These are phyloP conservation scores for Microcyclospora pomicola DNA, from an alignment of 2,329 filamentous ascomycete genomes.

Conservation along the genomic window DNA sequence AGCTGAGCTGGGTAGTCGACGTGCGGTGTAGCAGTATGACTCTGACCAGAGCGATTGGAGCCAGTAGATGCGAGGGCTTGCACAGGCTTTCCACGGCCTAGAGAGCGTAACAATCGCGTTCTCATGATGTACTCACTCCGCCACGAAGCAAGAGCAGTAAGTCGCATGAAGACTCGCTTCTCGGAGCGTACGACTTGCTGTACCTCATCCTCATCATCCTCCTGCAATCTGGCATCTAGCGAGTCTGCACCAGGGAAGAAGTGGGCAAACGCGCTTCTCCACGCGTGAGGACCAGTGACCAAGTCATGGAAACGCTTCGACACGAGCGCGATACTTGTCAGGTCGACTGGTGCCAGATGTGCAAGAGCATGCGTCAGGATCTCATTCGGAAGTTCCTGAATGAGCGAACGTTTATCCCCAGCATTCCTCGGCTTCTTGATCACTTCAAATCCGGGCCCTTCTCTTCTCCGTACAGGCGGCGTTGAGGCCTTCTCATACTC, in stretches of 20 bases:
- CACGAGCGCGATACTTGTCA: constrained; percentile 70
- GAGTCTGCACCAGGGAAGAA: constrained; percentile 69
- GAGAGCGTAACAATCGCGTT: constrained; percentile 67
- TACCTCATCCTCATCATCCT: constrained; percentile 33
- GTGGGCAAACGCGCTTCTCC: constrained; percentile 82
- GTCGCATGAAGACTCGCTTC: constrained; percentile 63
- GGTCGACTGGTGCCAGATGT: constrained; percentile 71
- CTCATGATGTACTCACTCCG: constrained; percentile 87
- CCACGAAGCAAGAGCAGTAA: constrained; percentile 82
- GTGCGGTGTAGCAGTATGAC: constrained; percentile 57
- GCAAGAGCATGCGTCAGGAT: constrained; percentile 84
- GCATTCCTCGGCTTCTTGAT: constrained; percentile 33
- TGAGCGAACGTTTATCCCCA: constrained; percentile 32
- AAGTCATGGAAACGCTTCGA: constrained; percentile 76
- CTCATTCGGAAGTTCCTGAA: constrained; percentile 68
- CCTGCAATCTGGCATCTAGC: constrained; percentile 26
- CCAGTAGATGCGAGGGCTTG: constrained; percentile 41
- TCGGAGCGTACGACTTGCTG: constrained; percentile 52
- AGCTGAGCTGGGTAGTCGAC: constrained; percentile 78
- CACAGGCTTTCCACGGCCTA: constrained; percentile 66
- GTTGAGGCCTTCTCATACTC: constrained; percentile 39
- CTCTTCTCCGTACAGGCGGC: constrained; percentile 26
- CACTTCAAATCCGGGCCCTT: constrained; percentile 39
- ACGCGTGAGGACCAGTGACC: constrained; percentile 82
- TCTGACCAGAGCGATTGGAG: constrained; percentile 38